These are phyloP conservation scores for Pisolithus orientalis DNA, from an alignment of 768 basidiomycete genomes.

Conservation along the genomic window DNA sequence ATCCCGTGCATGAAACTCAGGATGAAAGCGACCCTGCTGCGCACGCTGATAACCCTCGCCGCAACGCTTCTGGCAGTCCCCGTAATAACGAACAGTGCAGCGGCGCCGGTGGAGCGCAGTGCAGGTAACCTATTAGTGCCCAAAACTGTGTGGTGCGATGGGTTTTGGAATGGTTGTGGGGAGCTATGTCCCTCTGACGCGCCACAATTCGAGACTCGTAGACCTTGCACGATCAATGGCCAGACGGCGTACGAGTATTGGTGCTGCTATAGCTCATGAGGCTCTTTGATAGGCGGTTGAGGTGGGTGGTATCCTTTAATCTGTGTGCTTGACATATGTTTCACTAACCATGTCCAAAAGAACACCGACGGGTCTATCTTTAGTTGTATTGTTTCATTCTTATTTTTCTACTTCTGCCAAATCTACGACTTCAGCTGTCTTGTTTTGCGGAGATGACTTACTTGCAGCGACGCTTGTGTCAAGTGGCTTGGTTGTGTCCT, in stretches of 20 bases:
- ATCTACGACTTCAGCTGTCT: no score
- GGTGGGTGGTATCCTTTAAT: not conserved
- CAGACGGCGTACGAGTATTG: slow-evolving; percentile 5
- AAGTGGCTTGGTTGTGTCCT: no score
- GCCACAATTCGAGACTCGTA: slow-evolving; percentile 7
- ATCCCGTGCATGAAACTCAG: not conserved
- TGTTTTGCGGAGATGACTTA: no score
- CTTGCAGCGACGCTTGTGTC: no score
- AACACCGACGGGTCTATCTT: no score
- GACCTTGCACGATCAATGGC: slow-evolving; percentile 3
- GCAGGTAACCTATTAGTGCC: not conserved
- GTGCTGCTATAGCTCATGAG: slow-evolving; percentile 6
- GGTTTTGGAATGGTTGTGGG: slow-evolving; percentile 8
- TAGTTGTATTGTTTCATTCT: no score
- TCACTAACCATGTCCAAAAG: no score
- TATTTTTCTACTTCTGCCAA: no score
- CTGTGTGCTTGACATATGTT: no score
- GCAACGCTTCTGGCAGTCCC: not conserved
- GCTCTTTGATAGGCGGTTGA: not conserved
- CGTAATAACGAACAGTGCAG: not conserved
- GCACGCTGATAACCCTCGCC: not conserved
- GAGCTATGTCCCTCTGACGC: not conserved
- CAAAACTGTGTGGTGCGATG: slow-evolving; percentile 3
- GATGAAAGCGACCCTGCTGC: not conserved
- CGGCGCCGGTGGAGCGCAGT: not conserved